These are phyloP conservation scores for Venturia pyrina DNA, from an alignment of 2,329 filamentous ascomycete species.

Conservation along the genomic window DNA sequence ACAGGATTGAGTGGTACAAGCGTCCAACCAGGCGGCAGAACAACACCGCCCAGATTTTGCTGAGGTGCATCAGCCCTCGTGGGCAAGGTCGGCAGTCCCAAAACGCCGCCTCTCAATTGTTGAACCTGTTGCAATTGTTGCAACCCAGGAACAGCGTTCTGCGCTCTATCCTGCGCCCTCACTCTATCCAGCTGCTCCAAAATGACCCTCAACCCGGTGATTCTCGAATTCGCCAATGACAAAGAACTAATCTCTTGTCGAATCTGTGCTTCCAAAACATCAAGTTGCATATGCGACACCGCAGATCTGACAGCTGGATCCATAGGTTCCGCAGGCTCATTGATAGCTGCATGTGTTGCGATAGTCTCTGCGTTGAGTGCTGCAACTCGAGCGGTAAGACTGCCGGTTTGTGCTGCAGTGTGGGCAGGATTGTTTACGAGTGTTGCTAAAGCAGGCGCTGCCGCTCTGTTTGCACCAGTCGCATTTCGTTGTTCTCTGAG, in stretches of 20 bases:
- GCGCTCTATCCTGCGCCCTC: neutral
- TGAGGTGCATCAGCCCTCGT: neutral
- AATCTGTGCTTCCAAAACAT: conserved; percentile 6
- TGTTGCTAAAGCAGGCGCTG: neutral
- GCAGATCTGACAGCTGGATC: conserved; percentile 10
- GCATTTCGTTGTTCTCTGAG: neutral
- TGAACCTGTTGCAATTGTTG: neutral
- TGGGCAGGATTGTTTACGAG: neutral
- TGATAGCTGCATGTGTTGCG: neutral
- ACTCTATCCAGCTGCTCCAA: conserved; percentile 4
- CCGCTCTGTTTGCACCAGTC: neutral
- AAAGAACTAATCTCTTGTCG: conserved; percentile 7
- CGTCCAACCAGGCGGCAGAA: conserved; percentile 8
- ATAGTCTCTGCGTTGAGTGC: neutral
- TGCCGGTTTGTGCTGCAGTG: neutral
- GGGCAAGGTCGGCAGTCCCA: neutral
- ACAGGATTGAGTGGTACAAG: conserved; percentile 5
- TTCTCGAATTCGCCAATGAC: neutral
- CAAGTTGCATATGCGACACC: conserved; percentile 1
- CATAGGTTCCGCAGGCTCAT: neutral
- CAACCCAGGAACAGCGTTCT: neutral
- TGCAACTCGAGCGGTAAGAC: neutral
- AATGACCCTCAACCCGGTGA: neutral
- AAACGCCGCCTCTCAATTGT: neutral
- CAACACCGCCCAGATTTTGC: neutral